Conservation (phyloP, 2,329 filamentous ascomycete genomes). For the Mycosphaerella sp. region DNA sequence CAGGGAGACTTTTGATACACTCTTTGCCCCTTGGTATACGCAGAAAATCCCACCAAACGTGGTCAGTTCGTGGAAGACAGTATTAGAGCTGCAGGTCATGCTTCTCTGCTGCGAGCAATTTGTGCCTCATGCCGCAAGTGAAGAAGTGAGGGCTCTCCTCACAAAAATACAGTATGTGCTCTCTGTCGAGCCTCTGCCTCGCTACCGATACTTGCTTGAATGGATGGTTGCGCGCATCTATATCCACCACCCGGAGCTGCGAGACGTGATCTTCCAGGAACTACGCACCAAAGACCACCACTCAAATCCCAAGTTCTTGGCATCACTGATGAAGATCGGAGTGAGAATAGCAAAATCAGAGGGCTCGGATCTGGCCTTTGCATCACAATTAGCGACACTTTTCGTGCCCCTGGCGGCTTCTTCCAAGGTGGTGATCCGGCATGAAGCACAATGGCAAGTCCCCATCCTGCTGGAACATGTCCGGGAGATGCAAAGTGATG, state of each 20-base stretch:
- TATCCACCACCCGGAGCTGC: slow-evolving; percentile 31
- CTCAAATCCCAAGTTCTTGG: slow-evolving; percentile 43
- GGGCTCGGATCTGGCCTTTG: slow-evolving; percentile 35
- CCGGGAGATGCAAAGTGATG: slow-evolving; percentile 32
- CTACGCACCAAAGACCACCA: slow-evolving; percentile 40
- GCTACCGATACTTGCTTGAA: slow-evolving; percentile 43
- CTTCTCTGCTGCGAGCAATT: slow-evolving; percentile 39
- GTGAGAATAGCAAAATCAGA: slow-evolving; percentile 38
- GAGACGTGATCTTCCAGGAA: slow-evolving; percentile 33
- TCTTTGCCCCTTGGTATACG: slow-evolving; percentile 39
- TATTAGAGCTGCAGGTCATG: slow-evolving; percentile 43
- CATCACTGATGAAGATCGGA: slow-evolving; percentile 44
- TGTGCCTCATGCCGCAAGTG: slow-evolving; percentile 15
- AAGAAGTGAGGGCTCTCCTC: slow-evolving; percentile 32
- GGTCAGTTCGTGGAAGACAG: slow-evolving; percentile 45
- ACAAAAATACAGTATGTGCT: slow-evolving; percentile 38
- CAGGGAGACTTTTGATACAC: slow-evolving; percentile 29
- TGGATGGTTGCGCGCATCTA: slow-evolving; percentile 45
- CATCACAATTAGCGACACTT: slow-evolving; percentile 36
- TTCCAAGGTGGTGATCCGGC: slow-evolving; percentile 47
- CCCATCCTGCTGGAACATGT: slow-evolving; percentile 41
- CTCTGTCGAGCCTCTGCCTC: slow-evolving; percentile 42
- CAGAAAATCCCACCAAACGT: slow-evolving; percentile 41
- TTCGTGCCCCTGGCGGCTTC: slow-evolving; percentile 42
- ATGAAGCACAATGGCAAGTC: slow-evolving; percentile 47